These are phyloP conservation scores for Phycomyces blakesleeanus DNA, from an alignment of 192 early-diverging fungal species.

Conservation along the genomic window DNA sequence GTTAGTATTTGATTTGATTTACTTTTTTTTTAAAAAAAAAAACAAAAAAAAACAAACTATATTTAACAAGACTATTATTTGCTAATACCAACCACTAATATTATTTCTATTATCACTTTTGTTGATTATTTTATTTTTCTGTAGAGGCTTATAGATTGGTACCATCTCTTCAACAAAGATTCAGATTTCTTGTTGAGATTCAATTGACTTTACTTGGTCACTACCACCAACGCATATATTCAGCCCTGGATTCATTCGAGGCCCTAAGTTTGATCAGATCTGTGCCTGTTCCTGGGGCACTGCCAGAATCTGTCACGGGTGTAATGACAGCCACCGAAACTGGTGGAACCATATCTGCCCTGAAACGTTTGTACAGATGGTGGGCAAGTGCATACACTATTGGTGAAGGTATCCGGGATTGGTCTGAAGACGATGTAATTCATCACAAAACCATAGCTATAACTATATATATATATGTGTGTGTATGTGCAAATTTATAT, in stretches of 20 bases:
- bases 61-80: no score
- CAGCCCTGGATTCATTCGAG: conserved; percentile 52
- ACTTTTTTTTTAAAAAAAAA: no score
- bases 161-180: conserved; percentile 52
- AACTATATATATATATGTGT: neutral
- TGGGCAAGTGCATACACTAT: conserved; percentile 45
- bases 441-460: neutral
- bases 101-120: conserved; percentile 37
- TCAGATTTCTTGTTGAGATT: conserved; percentile 56
- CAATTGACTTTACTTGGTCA: conserved; percentile 59
- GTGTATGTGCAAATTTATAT: neutral
- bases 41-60: no score
- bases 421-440: conserved; percentile 55
- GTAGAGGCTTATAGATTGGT: conserved; percentile 56
- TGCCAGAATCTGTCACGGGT: conserved; percentile 46
- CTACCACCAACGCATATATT: conserved; percentile 48
- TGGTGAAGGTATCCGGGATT: conserved; percentile 39
- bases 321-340: conserved; percentile 40
- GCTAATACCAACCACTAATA: no score
- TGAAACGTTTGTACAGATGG: conserved; percentile 52
- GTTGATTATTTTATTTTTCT: conserved; percentile 31
- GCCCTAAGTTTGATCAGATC: conserved; percentile 40
- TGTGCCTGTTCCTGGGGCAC: conserved; percentile 47
- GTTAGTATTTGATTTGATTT: no score
- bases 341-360: conserved; percentile 31